Evolutionary conservation across 495 filamentous ascomycete species (phyloP).

Genomic region (Barbatosphaeria neglecta): DNA sequence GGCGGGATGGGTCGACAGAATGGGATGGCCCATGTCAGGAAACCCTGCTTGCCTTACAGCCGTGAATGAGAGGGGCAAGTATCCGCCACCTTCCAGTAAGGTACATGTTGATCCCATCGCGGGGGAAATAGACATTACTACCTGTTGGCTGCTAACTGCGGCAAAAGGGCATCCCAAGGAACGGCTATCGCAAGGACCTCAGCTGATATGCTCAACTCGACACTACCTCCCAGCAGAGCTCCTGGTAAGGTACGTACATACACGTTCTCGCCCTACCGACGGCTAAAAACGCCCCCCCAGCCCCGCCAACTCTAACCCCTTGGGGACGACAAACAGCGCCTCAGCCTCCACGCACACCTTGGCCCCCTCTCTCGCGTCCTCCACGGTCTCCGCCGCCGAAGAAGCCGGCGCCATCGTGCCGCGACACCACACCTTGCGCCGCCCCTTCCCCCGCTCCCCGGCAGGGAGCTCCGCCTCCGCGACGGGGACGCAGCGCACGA

Average conservation of each 20-base stretch:
- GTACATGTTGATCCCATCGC: too few species aligned
- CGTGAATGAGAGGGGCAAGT: too few species aligned
- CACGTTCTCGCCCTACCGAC: not conserved
- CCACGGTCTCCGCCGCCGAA: too few species aligned
- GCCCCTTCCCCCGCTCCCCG: slow-evolving; percentile 31
- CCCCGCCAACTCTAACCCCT: slow-evolving; percentile 31
- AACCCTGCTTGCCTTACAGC: too few species aligned
- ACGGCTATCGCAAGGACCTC: too few species aligned
- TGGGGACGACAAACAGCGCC: slow-evolving; percentile 54
- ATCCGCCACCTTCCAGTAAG: too few species aligned
- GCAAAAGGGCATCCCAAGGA: too few species aligned
- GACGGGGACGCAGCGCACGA: slow-evolving; percentile 41
- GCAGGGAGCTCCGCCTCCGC: slow-evolving; percentile 14
- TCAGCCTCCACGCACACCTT: slow-evolving; percentile 42
- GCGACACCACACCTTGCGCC: slow-evolving; percentile 51
- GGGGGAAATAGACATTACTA: too few species aligned
- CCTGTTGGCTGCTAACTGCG: too few species aligned
- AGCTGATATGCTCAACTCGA: not conserved
- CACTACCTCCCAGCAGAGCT: not conserved
- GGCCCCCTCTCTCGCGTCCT: slow-evolving; percentile 31
- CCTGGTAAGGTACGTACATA: not conserved
- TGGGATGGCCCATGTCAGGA: too few species aligned
- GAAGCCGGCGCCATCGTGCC: slow-evolving; percentile 41
- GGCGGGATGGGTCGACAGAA: too few species aligned
- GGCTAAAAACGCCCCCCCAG: slow-evolving; percentile 33